Percentiles rank a stretch among this genome's conserved stretches.
These are phyloP conservation scores for Fomitopsis serialis DNA, from an alignment of 768 basidiomycete genomes.

Conservation along the genomic window DNA sequence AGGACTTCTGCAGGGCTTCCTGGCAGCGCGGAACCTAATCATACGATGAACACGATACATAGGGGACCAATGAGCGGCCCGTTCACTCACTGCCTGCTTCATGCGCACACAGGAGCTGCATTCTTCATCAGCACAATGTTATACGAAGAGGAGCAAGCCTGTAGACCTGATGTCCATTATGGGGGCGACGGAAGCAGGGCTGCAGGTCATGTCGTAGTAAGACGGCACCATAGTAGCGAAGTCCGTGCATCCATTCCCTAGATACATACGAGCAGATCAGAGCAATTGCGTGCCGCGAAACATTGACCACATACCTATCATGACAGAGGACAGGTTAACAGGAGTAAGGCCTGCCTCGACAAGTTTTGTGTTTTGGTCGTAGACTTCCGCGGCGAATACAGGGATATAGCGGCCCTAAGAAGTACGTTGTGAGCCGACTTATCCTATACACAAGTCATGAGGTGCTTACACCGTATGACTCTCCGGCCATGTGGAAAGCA, in stretches of 20 bases:
- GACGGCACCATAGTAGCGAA: conserved; percentile 32
- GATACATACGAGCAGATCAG: conserved; percentile 44
- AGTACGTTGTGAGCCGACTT: conserved; percentile 27
- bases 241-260: conserved; percentile 44
- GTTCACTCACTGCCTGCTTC: conserved; percentile 38
- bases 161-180: conserved; percentile 38
- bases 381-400: conserved; percentile 41
- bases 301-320: conserved; percentile 36
- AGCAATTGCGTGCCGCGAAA: conserved; percentile 29
- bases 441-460: background rate
- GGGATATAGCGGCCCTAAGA: conserved; percentile 48
- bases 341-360: conserved; percentile 41
- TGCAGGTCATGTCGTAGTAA: conserved; percentile 51
- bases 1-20: conserved; percentile 30
- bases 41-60: background rate
- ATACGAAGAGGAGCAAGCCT: background rate
- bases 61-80: too few species aligned
- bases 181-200: conserved; percentile 36
- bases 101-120: conserved; percentile 35
- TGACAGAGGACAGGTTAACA: conserved; percentile 42
- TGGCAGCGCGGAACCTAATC: conserved; percentile 43
- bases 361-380: conserved; percentile 41
- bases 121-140: background rate
- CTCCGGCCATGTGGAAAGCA: conserved; percentile 34
- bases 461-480: conserved; percentile 47